A percentile compares a stretch with the other conserved stretches of the same genome.
These are phyloP conservation scores for Toxicodendron radicans DNA, from an alignment of 345 rosid genomes.

Conservation along the genomic window DNA sequence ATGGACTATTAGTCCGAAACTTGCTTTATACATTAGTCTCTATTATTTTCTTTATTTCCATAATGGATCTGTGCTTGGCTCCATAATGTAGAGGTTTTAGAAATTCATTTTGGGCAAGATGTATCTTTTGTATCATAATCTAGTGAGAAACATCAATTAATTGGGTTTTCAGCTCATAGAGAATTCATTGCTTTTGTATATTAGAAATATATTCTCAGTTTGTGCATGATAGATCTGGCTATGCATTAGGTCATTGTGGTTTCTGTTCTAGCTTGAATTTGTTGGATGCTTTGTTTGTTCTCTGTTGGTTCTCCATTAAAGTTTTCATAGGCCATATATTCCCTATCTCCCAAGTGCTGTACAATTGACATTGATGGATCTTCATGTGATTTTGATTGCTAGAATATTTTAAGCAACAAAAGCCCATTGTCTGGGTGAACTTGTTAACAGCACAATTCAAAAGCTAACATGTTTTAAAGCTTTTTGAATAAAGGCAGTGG, in stretches of 20 bases:
- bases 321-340: neutral
- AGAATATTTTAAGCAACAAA: neutral
- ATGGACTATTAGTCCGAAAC: neutral
- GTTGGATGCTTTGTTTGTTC: neutral
- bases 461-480: neutral
- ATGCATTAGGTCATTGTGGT: neutral
- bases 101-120: neutral
- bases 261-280: neutral
- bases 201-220: no score
- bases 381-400: neutral
- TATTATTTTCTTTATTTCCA: neutral
- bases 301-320: neutral
- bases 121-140: neutral
- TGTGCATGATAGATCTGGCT: neutral
- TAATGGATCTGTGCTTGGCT: neutral
- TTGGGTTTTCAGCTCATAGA: neutral
- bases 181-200: neutral
- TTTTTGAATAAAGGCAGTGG: neutral
- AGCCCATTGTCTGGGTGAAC: no score
- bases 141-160: neutral
- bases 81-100: neutral
- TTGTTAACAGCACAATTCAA: neutral
- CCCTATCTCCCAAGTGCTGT: neutral
- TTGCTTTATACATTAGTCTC: neutral
- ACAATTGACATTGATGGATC: neutral